Evolutionary conservation across 73 alveolate species (phyloP), one percentile per base, ranked within the genome.

Genomic region (Paramecium pentaurelia): DNA sequence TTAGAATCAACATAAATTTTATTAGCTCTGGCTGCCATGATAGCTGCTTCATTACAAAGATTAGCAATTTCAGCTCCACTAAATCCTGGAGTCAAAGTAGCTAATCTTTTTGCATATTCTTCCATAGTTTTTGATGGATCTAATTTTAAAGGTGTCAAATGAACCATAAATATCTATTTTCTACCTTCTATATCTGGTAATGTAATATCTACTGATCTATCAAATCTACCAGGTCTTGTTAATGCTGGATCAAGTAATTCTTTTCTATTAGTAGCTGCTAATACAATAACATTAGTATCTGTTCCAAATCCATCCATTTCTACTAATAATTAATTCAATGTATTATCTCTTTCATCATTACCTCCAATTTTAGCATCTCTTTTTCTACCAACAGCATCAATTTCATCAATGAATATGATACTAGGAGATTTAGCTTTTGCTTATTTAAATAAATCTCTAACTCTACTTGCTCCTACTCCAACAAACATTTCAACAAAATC

Each of bases 31-130:
- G 99, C 98, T 58, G 99, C 99, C 27, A 97, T 92, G 14, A 99
- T 95, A 38, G 99, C 99, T 2, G 99, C 99, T 86, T 99, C 99
- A 88, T 98, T 99, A 89, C 99, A 95, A 37, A 99, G 97, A 86
- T 99, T 98, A 86, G 98, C 97, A 60, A 99, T 96, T 94, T 99
- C 99, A 64, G 99, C 99, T 28, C 99, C 99, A 86, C 99, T 94
- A 94, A 98, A 96, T 30, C 99, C 99, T 86, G 98, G 98, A 30
- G 99, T 97, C 44, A 97, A 88, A 71, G 97, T 93, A 68, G 99
- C 99, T 42, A 97, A 94, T 92, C 98, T 95, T 92, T 95, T 96
- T 47, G 95, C 94, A 68, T 92, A 93, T 34, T 92, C 95, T 30
- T 93, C 95, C 86, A 83, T 75, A 37, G 86, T 22, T 60, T 95